Base-by-base conservation (phyloP, 495 filamentous ascomycete genomes). In the Glutinoglossum americanum region DNA sequence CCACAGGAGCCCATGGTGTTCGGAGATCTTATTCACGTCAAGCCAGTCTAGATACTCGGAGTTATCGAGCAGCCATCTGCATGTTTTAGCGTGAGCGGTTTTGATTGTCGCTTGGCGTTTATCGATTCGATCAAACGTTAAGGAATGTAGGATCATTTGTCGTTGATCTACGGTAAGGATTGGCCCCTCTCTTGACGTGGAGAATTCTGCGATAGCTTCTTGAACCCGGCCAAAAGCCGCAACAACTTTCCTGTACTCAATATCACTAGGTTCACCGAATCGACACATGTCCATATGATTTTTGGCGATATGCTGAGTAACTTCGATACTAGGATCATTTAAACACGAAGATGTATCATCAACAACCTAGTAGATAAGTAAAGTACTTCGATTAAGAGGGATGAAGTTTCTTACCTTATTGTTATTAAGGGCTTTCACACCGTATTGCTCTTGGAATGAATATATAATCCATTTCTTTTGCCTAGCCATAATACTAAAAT, bases 1-100 rank as follows among this genome's bases (percentile, higher is more conserved):
- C 77, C 77, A 81, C 17, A 81, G 53, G 49, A 81, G 69, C 8
- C 76, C 75, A 51, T 71, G 63, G 60, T 75, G 73, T 13, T 73
- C 39, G 5, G 21, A 3, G 11, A 70, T 32, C 33, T 69, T 64
- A 6, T n/a, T 41, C 4, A 56, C 23, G 54, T 75, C 66, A 11
- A 77, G 68, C 77, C 76, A 81, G n/a, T 64, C 56, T 10, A 57
- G 19, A 58, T 75, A 79, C n/a, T 70, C 60, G 0, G 63, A 45
- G 7, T 67, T 65, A 1, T 61, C 58, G 3, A 76, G 60, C 19
- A 81, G 58, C 77, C 76, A 81, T 61, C 57, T 44, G 56, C 76
- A 80, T 27, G 76, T 78, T 54, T 62, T 67, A 28, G 44, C 61
- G 41, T 73, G 65, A 35, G 72, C 67, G 1, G 25, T 61, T 37